Percentiles rank a stretch among this genome's conserved stretches.
Evolutionary conservation across 495 filamentous ascomycete species (phyloP).

Genomic region (Letharia columbiana): DNA sequence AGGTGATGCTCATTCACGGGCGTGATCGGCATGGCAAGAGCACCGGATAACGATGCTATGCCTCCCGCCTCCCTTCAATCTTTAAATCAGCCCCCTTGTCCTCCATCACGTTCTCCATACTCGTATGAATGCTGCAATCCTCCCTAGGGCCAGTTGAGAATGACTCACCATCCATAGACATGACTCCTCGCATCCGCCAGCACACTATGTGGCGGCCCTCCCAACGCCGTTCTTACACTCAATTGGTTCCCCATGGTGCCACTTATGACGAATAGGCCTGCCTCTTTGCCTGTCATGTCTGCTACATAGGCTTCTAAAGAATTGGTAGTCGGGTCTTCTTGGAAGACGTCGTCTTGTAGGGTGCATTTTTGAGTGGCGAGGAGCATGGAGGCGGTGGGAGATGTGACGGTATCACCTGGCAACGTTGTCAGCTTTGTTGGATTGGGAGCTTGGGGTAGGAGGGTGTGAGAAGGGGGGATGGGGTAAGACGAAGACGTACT

Average conservation of each 20-base stretch:
- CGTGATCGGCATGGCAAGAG: constrained; percentile 33
- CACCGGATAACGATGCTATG: constrained; percentile 39
- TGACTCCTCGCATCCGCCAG: constrained; percentile 43
- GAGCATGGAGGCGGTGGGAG: constrained; percentile 77
- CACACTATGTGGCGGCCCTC: constrained; percentile 43
- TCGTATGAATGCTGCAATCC: not conserved
- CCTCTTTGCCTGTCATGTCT: constrained; percentile 60
- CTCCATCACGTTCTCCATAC: not conserved
- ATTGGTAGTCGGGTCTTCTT: constrained; percentile 70
- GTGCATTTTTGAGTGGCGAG: constrained; percentile 48
- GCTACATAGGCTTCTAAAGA: constrained; percentile 64
- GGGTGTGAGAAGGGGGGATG: not conserved
- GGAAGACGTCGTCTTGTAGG: constrained; percentile 75
- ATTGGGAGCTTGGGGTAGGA: not conserved
- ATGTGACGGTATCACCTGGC: constrained; percentile 73
- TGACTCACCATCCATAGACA: constrained; percentile 32
- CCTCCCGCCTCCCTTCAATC: constrained; percentile 41
- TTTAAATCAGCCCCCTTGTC: not conserved
- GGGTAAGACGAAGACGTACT: constrained; percentile 8
- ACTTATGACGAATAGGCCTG: constrained; percentile 67
- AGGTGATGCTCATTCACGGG: constrained; percentile 61
- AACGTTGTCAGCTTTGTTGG: not conserved
- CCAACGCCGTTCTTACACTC: constrained; percentile 39
- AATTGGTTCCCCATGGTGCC: constrained; percentile 76
- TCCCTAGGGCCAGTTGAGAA: not conserved